Conservation (phyloP, 1,284 basidiomycete genomes). For the Phellinidium pouzarii region DNA sequence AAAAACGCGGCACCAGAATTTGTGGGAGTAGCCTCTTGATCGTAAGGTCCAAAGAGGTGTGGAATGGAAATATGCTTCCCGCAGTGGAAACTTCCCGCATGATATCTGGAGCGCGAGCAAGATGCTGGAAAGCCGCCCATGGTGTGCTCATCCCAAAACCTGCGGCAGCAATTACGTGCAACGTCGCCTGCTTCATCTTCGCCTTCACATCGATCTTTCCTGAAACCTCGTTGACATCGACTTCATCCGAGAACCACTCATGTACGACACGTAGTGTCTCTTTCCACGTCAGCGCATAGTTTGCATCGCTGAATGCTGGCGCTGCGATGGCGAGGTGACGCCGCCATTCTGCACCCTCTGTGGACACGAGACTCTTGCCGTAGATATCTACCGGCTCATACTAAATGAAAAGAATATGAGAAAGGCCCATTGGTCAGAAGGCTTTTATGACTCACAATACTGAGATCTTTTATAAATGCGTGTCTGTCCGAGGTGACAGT, state of each 20-base stretch:
- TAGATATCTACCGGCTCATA: conserved; percentile 17
- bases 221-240: conserved; percentile 13
- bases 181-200: conserved; percentile 15
- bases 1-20: conserved; percentile 8
- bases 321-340: conserved; percentile 23
- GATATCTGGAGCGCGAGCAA: too few species aligned
- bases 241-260: conserved; percentile 19
- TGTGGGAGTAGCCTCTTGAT: conserved; percentile 17
- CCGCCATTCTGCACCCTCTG: conserved; percentile 26
- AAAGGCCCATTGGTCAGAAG: too few species aligned
- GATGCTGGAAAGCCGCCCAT: conserved; percentile 12
- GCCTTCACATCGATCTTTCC: conserved; percentile 14
- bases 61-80: conserved; percentile 20
- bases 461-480: conserved; percentile 14
- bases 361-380: conserved; percentile 24
- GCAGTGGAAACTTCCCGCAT: too few species aligned
- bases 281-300: conserved; percentile 19
- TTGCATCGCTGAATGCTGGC: conserved; percentile 19
- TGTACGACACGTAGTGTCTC: conserved; percentile 20
- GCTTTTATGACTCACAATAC: too few species aligned
- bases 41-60: conserved; percentile 19
- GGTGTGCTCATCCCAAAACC: conserved; percentile 18
- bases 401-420: neutral
- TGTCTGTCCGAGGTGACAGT: conserved; percentile 10
- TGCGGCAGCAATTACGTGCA: conserved; percentile 19